A percentile compares a stretch with the other conserved stretches of the same genome.
These are phyloP conservation scores for Nakazawaea ambrosiae DNA, from an alignment of 805 yeast genomes.

Conservation along the genomic window DNA sequence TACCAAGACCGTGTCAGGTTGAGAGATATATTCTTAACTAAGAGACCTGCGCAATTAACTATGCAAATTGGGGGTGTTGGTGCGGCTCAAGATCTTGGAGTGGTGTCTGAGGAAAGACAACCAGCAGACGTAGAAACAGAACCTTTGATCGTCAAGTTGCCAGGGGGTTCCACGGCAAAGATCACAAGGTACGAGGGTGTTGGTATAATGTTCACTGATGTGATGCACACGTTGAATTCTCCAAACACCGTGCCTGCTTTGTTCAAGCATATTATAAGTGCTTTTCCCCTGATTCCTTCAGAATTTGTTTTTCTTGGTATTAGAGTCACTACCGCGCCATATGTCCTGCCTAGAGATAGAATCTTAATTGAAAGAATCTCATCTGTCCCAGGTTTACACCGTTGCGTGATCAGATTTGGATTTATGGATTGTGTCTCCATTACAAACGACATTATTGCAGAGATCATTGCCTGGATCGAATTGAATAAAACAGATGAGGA, in stretches of 20 bases:
- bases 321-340: constrained; percentile 35
- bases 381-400: constrained; percentile 35
- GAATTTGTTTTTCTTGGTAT: constrained; percentile 37
- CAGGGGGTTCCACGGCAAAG: constrained; percentile 4
- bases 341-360: constrained; percentile 30
- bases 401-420: constrained; percentile 43
- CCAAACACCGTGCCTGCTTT: constrained; percentile 40
- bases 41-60: constrained; percentile 2
- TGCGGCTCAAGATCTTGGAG: not conserved
- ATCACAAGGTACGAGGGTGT: constrained; percentile 26
- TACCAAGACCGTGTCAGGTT: constrained; percentile 25
- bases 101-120: no score
- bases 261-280: constrained; percentile 28
- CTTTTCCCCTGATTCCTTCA: constrained; percentile 37
- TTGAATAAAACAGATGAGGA: constrained; percentile 13
- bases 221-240: constrained; percentile 28
- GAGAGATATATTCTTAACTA: constrained; percentile 28
- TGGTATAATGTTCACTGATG: constrained; percentile 35
- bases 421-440: constrained; percentile 33
- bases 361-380: constrained; percentile 32
- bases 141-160: constrained; percentile 1
- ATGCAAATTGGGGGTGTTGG: constrained; percentile 4
- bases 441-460: constrained; percentile 15
- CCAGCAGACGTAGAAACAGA: not conserved
- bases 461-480: constrained; percentile 13